Base-by-base conservation (phyloP, 106 monocot species). In the Cymbidium sinense region DNA sequence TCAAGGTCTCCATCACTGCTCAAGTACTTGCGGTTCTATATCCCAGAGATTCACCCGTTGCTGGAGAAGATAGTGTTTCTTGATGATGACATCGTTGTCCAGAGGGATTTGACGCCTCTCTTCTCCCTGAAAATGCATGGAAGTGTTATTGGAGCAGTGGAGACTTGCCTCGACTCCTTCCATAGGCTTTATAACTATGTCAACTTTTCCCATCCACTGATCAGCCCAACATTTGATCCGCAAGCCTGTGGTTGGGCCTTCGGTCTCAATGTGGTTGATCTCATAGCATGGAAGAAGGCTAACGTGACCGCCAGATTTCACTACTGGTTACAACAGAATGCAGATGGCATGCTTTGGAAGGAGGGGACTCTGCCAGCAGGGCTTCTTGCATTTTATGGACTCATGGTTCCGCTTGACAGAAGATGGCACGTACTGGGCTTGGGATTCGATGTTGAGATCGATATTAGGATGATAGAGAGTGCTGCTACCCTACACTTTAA, bases 171-270 rank as follows among this genome's bases (percentile, higher is more conserved):
- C 6, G 92, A 89, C 73, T 33, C 79, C n/a, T 89, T 47, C 43
- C 92, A 92, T 62, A 74, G 88, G 70, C 82, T 87, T 58, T 79
- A 89, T 85, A 85, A 76, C 41, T 89, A 89, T 78, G 83, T 92
- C 0, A 92, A 92, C 73, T 92, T 92, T 64, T 87, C 89, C 19
- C 76, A 82, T 50, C 84, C 89, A 25, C 10, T 83, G 5, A 82
- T 92, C 39, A 87, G 83, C 73, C 73, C 85, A 37, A 85, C 80
- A 34, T 89, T 87, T 62, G 89, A 92, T 70, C 92, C 92, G 27
- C 88, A 89, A 61, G 88, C 83, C n/a, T 92, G 92, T 72, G 88
- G 76, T 0, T 92, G 92, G 92, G 86, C 88, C 30, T 87, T 87
- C 58, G 92, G 92, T 54, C 77, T 92, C 82, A 92, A 92, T 67